Percentiles rank a stretch among this genome's conserved stretches.
Evolutionary conservation across 1,284 basidiomycete genomes (phyloP).

Genomic region (Ustilago lituana): DNA sequence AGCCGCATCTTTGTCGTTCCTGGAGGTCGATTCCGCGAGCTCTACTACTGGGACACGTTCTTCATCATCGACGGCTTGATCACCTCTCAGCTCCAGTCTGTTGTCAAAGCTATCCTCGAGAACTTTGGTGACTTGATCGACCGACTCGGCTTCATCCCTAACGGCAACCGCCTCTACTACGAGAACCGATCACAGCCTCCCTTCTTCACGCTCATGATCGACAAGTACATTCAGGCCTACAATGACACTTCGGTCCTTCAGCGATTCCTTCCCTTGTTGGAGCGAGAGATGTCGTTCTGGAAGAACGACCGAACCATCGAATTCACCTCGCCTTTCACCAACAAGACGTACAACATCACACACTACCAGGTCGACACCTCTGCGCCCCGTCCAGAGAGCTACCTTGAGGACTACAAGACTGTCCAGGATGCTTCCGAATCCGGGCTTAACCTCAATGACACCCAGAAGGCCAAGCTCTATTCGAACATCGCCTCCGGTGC

Average conservation of each 20-base stretch:
- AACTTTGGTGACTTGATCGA: conserved; percentile 83
- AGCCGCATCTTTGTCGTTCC: conserved; percentile 84
- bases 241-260: conserved; percentile 75
- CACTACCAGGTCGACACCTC: conserved; percentile 77
- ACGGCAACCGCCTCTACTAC: conserved; percentile 85
- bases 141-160: conserved; percentile 90
- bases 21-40: conserved; percentile 76
- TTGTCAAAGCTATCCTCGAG: conserved; percentile 74
- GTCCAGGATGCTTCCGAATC: conserved; percentile 73
- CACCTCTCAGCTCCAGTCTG: conserved; percentile 77
- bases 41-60: conserved; percentile 58
- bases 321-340: conserved; percentile 79
- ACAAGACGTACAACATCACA: conserved; percentile 76
- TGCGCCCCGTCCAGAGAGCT: conserved; percentile 84
- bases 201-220: conserved; percentile 75
- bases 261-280: conserved; percentile 75
- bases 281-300: conserved; percentile 87
- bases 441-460: conserved; percentile 69
- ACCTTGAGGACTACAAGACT: conserved; percentile 77
- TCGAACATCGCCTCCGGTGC: conserved; percentile 87
- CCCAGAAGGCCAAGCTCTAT: conserved; percentile 77
- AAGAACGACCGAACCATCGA: conserved; percentile 76
- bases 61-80: conserved; percentile 75
- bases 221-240: conserved; percentile 73
- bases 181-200: conserved; percentile 90